Conservation (phyloP, 2,329 filamentous ascomycete species). For the Fusarium cicatricum region DNA sequence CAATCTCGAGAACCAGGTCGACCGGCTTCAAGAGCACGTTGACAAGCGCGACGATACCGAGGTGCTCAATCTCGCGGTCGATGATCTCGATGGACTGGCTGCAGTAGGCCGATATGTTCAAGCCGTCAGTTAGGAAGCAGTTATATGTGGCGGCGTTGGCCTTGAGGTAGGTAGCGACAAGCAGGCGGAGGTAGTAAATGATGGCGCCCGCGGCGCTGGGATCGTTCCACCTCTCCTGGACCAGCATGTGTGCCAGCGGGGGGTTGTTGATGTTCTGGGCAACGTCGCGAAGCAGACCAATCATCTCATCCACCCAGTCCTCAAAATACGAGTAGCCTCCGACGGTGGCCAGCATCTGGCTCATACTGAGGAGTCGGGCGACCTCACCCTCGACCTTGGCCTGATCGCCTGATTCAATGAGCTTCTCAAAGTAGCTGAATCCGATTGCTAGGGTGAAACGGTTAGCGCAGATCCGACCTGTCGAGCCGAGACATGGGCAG, state of each 20-base stretch:
- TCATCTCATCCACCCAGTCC: slow-evolving; percentile 82
- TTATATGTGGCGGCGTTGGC: slow-evolving; percentile 73
- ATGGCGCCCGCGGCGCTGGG: slow-evolving; percentile 72
- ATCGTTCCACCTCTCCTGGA: slow-evolving; percentile 79
- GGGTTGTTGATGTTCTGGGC: slow-evolving; percentile 66
- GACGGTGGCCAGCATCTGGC: slow-evolving; percentile 72
- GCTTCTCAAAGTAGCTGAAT: slow-evolving; percentile 90
- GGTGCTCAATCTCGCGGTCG: slow-evolving; percentile 86
- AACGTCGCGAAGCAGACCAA: slow-evolving; percentile 72
- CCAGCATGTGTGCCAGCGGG: slow-evolving; percentile 59
- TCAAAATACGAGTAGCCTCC: slow-evolving; percentile 78
- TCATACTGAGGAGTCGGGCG: slow-evolving; percentile 75
- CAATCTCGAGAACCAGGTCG: slow-evolving; percentile 82
- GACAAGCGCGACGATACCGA: slow-evolving; percentile 81
- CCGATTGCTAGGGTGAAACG: slow-evolving; percentile 72
- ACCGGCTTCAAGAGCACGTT: slow-evolving; percentile 82
- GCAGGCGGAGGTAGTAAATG: slow-evolving; percentile 84
- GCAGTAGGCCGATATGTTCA: slow-evolving; percentile 74
- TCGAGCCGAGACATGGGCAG: slow-evolving; percentile 29
- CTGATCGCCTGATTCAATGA: slow-evolving; percentile 73
- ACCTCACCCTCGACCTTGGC: slow-evolving; percentile 74
- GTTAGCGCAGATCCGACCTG: slow-evolving; percentile 23
- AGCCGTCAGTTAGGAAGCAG: slow-evolving; percentile 72
- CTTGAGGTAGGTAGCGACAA: slow-evolving; percentile 87
- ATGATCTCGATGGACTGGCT: slow-evolving; percentile 74